phyloP scores from a whole-genome alignment of 192 early-diverging fungal species.

The Podila minutissima region DNA sequence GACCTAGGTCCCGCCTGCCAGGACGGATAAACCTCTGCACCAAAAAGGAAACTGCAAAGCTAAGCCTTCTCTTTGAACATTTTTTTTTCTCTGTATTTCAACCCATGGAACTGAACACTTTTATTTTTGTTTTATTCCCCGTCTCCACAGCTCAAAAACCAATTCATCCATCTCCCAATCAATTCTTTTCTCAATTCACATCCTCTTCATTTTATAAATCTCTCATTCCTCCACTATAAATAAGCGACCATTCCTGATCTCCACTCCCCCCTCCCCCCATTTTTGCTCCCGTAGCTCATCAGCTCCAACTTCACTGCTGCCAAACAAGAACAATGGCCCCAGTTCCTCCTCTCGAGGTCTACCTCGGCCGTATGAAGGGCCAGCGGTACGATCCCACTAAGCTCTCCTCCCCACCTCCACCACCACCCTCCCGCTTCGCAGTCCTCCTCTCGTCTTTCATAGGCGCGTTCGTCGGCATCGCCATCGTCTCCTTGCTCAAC shows the following conservation, averaged over 20 bases:
- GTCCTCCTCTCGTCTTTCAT: conserved; percentile 50
- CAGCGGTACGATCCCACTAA: conserved; percentile 28
- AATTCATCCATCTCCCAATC: no score
- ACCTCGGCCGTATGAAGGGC: conserved; percentile 25
- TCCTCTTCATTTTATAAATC: no score
- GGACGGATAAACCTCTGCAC: no score
- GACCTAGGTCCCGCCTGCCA: no score
- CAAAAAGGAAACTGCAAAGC: no score
- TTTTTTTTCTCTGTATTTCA: no score
- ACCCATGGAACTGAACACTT: no score
- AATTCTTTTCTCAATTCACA: no score
- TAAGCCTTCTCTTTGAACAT: no score
- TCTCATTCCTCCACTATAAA: no score
- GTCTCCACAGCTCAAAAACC: no score
- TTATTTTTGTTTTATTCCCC: no score
- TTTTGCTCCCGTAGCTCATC: neutral
- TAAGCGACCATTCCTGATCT: neutral
- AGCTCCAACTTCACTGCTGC: neutral
- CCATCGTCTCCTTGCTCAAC: conserved; percentile 29
- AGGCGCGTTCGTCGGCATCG: conserved; percentile 50
- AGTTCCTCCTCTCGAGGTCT: conserved; percentile 16
- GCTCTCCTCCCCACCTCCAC: neutral
- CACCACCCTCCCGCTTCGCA: conserved; percentile 21
- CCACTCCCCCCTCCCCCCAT: neutral
- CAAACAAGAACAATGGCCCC: neutral